phyloP scores from a whole-genome alignment of 192 early-diverging fungal genomes.

The Funneliformis geosporum region DNA sequence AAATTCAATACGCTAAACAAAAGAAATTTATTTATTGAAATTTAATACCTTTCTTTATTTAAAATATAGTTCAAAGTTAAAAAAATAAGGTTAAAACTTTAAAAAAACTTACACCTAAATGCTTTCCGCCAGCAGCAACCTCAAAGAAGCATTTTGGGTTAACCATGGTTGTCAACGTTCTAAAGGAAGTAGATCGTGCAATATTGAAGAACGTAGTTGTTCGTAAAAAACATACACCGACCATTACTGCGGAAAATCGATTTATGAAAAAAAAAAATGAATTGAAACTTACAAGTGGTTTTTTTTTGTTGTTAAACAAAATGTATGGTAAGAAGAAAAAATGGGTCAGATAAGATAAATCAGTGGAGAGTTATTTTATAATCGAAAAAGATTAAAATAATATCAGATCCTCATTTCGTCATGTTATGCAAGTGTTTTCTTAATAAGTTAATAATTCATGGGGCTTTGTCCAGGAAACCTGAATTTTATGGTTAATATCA shows the following conservation, averaged over 20 bases:
- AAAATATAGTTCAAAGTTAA: constrained; percentile 30
- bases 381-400: too few relatives aligned
- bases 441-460: too few relatives aligned
- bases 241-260: background rate
- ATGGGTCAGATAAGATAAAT: background rate
- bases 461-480: too few relatives aligned
- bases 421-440: too few relatives aligned
- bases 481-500: too few relatives aligned
- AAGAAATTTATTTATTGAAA: too few relatives aligned
- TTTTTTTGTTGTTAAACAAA: background rate
- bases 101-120: constrained; percentile 48
- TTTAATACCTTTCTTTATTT: background rate
- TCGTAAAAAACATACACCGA: background rate
- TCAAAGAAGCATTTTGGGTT: constrained; percentile 1
- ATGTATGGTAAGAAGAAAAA: too few relatives aligned
- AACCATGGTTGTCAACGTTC: constrained; percentile 17
- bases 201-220: background rate
- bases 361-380: too few relatives aligned
- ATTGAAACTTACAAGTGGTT: background rate
- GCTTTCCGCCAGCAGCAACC: constrained; percentile 45
- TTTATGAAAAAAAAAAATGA: background rate
- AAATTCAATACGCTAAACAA: constrained; percentile 54
- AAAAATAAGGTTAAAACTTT: background rate
- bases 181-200: background rate
- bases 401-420: too few relatives aligned